A percentile compares a stretch with the other conserved stretches of the same genome.
phyloP scores from a whole-genome alignment of 2,329 filamentous ascomycete species.

The Trichoderma sp. region DNA sequence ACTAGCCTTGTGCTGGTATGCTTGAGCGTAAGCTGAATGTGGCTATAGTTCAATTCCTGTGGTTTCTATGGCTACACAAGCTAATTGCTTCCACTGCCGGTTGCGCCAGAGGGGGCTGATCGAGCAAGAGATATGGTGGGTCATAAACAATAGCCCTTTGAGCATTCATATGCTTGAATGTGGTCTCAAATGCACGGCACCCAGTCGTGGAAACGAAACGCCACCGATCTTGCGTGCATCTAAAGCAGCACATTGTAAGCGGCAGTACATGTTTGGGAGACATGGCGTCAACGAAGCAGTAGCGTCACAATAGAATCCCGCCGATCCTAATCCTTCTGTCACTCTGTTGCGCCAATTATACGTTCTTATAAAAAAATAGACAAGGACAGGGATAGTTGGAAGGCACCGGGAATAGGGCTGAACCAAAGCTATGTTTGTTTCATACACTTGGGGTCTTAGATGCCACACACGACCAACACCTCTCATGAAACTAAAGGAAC shows the following conservation, averaged over 20 bases:
- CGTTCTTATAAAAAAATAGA: background rate
- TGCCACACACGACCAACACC: background rate
- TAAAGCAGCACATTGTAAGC: background rate
- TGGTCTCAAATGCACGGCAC: background rate
- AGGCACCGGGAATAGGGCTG: background rate
- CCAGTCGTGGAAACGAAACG: background rate
- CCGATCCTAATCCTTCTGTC: background rate
- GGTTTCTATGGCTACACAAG: background rate
- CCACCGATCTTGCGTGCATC: background rate
- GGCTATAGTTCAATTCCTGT: background rate
- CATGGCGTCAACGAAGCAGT: background rate
- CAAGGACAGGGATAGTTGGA: background rate
- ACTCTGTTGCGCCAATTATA: background rate
- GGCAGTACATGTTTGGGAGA: background rate
- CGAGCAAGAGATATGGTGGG: background rate
- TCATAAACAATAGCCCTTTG: background rate
- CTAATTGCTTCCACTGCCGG: background rate
- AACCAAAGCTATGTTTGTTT: background rate
- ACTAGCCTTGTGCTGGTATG: background rate
- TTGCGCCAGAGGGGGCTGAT: background rate
- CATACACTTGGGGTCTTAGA: background rate
- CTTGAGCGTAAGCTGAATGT: constrained; percentile 11
- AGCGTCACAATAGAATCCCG: background rate
- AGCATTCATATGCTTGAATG: background rate
- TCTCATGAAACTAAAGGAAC: background rate